These are phyloP conservation scores for Candida tropicalis DNA, from an alignment of 1,139 yeast genomes.

Conservation along the genomic window DNA sequence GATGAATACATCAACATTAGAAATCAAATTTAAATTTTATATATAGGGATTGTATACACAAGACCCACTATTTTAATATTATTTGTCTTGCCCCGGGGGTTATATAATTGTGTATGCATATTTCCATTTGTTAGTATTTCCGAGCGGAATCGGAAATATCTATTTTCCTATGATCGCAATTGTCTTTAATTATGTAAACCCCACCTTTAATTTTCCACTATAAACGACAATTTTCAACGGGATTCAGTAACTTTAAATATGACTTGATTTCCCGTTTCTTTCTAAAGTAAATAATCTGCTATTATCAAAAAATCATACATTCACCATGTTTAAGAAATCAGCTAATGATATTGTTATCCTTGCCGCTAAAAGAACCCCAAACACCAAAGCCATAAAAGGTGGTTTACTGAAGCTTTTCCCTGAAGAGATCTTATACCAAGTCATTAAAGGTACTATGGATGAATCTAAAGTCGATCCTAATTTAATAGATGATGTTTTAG, in stretches of 20 bases:
- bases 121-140: constrained; percentile 6
- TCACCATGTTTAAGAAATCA: constrained; percentile 22
- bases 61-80: too few relatives aligned
- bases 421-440: constrained; percentile 35
- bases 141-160: constrained; percentile 4
- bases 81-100: neutral
- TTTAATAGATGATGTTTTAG: constrained; percentile 69
- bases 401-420: constrained; percentile 38
- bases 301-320: neutral
- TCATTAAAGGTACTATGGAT: constrained; percentile 31
- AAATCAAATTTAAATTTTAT: constrained; percentile 9
- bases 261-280: neutral
- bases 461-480: constrained; percentile 28
- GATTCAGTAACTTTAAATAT: too few relatives aligned
- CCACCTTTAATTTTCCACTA: constrained; percentile 5
- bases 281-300: neutral
- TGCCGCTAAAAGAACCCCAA: constrained; percentile 39
- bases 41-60: too few relatives aligned
- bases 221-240: too few relatives aligned
- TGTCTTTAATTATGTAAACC: neutral
- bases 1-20: constrained; percentile 26
- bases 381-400: constrained; percentile 39
- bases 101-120: too few relatives aligned
- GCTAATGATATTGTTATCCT: constrained; percentile 38
- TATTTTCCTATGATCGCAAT: neutral